Evolutionary conservation across 2,329 filamentous ascomycete species (phyloP).

Genomic region (Botrytis tulipae): DNA sequence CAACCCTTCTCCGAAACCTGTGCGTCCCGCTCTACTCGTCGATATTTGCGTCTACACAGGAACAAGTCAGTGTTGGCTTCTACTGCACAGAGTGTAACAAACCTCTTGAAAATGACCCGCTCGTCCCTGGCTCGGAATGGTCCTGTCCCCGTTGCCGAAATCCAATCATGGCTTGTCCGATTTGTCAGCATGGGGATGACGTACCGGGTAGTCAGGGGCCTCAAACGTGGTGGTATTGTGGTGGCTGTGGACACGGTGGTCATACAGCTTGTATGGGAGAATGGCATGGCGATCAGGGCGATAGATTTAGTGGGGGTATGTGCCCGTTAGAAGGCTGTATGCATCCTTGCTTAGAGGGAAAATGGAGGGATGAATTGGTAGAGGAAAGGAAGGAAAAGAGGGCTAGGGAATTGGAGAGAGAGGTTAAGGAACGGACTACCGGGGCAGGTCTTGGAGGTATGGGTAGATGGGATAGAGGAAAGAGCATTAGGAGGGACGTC

Average conservation of each 20-base stretch:
- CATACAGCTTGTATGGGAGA: slow-evolving; percentile 58
- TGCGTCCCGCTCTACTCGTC: slow-evolving; percentile 53
- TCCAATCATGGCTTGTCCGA: slow-evolving; percentile 55
- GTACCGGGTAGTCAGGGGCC: background rate
- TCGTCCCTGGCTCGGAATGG: slow-evolving; percentile 45
- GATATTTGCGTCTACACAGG: slow-evolving; percentile 54
- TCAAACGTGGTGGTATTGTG: slow-evolving; percentile 59
- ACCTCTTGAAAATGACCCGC: slow-evolving; percentile 45
- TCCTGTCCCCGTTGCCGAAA: slow-evolving; percentile 59
- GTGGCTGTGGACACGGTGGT: slow-evolving; percentile 60
- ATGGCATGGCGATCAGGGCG: slow-evolving; percentile 52
- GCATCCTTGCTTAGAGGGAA: slow-evolving; percentile 60
- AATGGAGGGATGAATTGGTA: slow-evolving; percentile 49
- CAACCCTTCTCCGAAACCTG: slow-evolving; percentile 59
- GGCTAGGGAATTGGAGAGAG: slow-evolving; percentile 49
- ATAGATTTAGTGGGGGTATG: slow-evolving; percentile 48
- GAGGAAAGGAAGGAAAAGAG: slow-evolving; percentile 35
- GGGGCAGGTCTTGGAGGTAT: background rate
- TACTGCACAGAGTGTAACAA: slow-evolving; percentile 57
- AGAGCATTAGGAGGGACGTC: slow-evolving; percentile 47
- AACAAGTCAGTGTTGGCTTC: slow-evolving; percentile 53
- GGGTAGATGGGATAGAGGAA: slow-evolving; percentile 21
- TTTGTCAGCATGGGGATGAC: slow-evolving; percentile 50
- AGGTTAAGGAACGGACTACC: slow-evolving; percentile 30
- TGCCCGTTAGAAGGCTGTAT: slow-evolving; percentile 65